Percentiles rank a stretch among this genome's conserved stretches.
Evolutionary conservation across 192 early-diverging fungal genomes (phyloP).

Genomic region (Phycomyces nitens): DNA sequence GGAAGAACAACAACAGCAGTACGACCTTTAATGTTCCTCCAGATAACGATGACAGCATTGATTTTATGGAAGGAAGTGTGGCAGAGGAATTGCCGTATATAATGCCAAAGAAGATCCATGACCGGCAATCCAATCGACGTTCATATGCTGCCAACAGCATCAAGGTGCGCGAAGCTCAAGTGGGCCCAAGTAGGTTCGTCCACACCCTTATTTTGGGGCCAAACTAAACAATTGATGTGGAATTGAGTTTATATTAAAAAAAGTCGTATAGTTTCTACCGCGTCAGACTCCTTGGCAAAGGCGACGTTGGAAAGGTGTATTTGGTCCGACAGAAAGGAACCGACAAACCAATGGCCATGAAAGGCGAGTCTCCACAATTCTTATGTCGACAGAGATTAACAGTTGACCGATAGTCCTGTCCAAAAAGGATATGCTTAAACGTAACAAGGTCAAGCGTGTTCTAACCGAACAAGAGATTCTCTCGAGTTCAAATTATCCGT

Average conservation of each 20-base stretch:
- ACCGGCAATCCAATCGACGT: conserved; percentile 38
- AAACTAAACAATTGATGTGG: background rate
- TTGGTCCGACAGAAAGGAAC: conserved; percentile 83
- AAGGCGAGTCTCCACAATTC: conserved; percentile 48
- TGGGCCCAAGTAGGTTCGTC: conserved; percentile 66
- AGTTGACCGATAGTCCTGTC: conserved; percentile 45
- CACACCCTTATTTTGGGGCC: background rate
- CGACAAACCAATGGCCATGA: conserved; percentile 90
- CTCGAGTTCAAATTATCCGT: conserved; percentile 81
- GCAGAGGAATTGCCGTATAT: conserved; percentile 1
- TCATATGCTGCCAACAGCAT: conserved; percentile 82
- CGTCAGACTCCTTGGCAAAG: conserved; percentile 88
- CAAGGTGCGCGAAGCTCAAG: conserved; percentile 75
- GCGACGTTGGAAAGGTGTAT: conserved; percentile 96
- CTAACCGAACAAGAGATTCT: conserved; percentile 85
- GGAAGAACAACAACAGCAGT: background rate
- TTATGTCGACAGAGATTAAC: conserved; percentile 2
- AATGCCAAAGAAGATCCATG: background rate
- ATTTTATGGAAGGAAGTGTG: conserved; percentile 10
- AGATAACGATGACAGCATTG: conserved; percentile 4
- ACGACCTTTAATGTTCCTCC: too few species aligned
- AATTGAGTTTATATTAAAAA: too few species aligned
- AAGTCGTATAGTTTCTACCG: conserved; percentile 66
- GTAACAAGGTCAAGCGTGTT: conserved; percentile 96
- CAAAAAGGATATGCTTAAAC: conserved; percentile 95